Evolutionary conservation across 306 rosid species (phyloP), one percentile per base, ranked within the genome.

Genomic region (Dalbergia cultrata): DNA sequence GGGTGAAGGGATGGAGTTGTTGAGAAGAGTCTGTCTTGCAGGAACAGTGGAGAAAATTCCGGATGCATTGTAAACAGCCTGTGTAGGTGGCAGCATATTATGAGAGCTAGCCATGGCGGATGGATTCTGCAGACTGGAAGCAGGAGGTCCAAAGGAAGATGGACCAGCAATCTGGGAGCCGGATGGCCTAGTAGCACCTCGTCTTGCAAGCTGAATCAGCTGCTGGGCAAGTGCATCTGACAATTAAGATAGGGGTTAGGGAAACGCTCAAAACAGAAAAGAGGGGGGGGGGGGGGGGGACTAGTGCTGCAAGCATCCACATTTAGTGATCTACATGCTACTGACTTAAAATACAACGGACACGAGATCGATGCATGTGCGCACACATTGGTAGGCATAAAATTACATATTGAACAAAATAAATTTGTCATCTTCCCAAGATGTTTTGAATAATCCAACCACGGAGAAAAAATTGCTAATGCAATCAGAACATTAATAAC

Each of bases 161-260:
- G 86, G 68, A 80, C 82, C 67, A 50, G 78, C 77, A 21, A 69
- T 69, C 18, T 39, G 9, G 50, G 87, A 44, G 50, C 31, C 2
- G 3, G 31, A 26, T 26, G 88, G 74, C 57, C 86, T 31, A 35
- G 59, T 83, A 45, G 72, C 74, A 83, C 61, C 75, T 78, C 49
- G 87, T 58, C 83, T 80, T 16, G 88, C 41, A 67, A 56, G 68
- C 67, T 70, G 88, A 82, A 54, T 8, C 59, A 60, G 69, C 50
- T 77, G 97, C 70, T 84, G 87, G 37, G 63, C 18, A 35, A 63
- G 50, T 33, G 87, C 43, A 87, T 89, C 95, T 91, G 88, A 83
- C 14, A 80, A 26, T 34, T 41, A 77, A 85, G 18, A 74, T 21
- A 70, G 41, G 17, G 57, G 56, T 86, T 63, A 86, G 73, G 59